Evolutionary conservation across 225 moss, liverwort and hornwort genomes (phyloP).

Genomic region (Marchantia polymorpha): DNA sequence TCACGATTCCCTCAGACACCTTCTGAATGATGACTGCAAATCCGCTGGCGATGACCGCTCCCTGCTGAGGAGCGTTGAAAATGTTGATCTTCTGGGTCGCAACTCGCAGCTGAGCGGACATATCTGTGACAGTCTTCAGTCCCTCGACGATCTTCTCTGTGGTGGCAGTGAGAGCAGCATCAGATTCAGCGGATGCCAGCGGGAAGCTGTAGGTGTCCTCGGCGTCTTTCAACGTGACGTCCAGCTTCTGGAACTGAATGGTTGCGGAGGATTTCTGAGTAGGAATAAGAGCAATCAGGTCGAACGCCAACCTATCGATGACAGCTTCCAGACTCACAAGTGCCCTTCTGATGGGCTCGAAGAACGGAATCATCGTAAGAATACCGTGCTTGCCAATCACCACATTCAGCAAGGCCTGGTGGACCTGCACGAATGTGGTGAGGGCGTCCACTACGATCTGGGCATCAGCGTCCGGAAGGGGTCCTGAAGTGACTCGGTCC

Average conservation of each 20-base stretch:
- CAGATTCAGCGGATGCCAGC: neutral
- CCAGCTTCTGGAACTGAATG: too few relatives aligned
- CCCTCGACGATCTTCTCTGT: neutral
- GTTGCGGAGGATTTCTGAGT: too few relatives aligned
- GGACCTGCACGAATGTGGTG: slow-evolving; percentile 1
- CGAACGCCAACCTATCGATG: too few relatives aligned
- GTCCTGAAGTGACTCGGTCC: slow-evolving; percentile 9
- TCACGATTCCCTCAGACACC: slow-evolving; percentile 8
- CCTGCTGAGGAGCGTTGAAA: slow-evolving; percentile 3
- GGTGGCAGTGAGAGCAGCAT: neutral
- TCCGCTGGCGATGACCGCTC: slow-evolving; percentile 18
- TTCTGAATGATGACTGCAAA: slow-evolving; percentile 23
- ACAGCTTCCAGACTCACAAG: too few relatives aligned
- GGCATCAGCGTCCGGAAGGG: slow-evolving; percentile 29
- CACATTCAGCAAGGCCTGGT: slow-evolving; percentile 8
- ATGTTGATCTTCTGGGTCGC: neutral
- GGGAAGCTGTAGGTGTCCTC: neutral
- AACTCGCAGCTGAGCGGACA: slow-evolving; percentile 19
- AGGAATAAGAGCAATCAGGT: too few relatives aligned
- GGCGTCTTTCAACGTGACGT: too few relatives aligned
- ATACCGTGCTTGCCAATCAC: too few relatives aligned
- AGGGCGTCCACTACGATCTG: slow-evolving; percentile 26
- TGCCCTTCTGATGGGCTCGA: too few relatives aligned
- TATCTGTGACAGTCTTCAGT: slow-evolving; percentile 19
- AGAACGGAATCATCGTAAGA: too few relatives aligned